A percentile compares a stretch with the other conserved stretches of the same genome.
Conservation (phyloP, 2,329 filamentous ascomycete species). For the Cytospora piceae region DNA sequence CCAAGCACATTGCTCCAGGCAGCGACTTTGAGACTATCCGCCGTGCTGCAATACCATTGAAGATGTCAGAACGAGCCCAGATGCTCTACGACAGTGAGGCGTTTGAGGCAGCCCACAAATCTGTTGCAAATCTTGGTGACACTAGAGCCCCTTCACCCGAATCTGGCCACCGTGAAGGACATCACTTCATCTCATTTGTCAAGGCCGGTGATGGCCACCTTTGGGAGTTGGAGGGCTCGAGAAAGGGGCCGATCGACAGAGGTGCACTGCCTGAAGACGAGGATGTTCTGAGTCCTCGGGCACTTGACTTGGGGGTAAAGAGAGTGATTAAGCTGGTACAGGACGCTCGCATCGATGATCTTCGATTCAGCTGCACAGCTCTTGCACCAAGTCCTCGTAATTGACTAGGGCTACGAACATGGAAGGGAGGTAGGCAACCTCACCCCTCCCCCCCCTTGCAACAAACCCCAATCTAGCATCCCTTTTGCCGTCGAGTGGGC, state of each 20-base stretch:
- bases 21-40: conserved; percentile 64
- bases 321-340: conserved; percentile 47
- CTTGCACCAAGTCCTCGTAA: conserved; percentile 38
- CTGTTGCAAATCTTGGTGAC: conserved; percentile 70
- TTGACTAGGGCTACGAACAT: background rate
- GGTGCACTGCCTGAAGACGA: conserved; percentile 58
- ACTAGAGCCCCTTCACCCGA: conserved; percentile 65
- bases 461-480: background rate
- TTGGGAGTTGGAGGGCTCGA: conserved; percentile 79
- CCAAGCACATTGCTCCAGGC: conserved; percentile 54
- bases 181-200: conserved; percentile 84
- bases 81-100: conserved; percentile 71
- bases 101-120: conserved; percentile 74
- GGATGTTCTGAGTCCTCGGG: conserved; percentile 68
- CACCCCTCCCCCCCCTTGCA: too few relatives aligned
- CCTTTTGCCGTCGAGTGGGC: conserved; percentile 3
- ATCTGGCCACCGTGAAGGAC: conserved; percentile 56
- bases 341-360: conserved; percentile 38
- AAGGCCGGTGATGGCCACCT: conserved; percentile 66
- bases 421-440: background rate
- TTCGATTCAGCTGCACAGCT: conserved; percentile 46
- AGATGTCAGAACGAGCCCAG: conserved; percentile 64
- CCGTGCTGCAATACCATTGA: conserved; percentile 63
- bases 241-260: conserved; percentile 74
- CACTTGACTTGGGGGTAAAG: conserved; percentile 63